phyloP scores from a whole-genome alignment of 2,329 filamentous ascomycete species.

The Pleomassaria siparia region DNA sequence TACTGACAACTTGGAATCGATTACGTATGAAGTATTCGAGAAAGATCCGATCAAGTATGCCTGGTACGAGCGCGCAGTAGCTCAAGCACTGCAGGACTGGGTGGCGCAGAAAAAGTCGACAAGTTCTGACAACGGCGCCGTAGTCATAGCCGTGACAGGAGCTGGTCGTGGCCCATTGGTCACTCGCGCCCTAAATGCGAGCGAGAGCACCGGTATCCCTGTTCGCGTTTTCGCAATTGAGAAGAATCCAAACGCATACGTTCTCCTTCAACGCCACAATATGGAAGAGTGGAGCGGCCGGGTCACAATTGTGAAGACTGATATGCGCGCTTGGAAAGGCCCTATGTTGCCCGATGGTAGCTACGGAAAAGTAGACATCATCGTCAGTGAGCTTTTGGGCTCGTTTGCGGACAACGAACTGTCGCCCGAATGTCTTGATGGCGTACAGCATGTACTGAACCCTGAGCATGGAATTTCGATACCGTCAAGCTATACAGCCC shows the following conservation, averaged over 20 bases:
- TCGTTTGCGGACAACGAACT: conserved; percentile 98
- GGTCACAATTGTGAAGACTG: conserved; percentile 89
- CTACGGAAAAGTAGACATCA: conserved; percentile 77
- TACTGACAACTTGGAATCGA: conserved; percentile 93
- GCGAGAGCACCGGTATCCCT: conserved; percentile 70
- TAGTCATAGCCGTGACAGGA: conserved; percentile 89
- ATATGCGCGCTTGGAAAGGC: conserved; percentile 96
- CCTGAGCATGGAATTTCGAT: conserved; percentile 86
- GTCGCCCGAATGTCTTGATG: conserved; percentile 93
- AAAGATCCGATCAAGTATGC: conserved; percentile 98
- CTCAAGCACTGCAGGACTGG: conserved; percentile 81
- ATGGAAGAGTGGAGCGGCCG: conserved; percentile 72
- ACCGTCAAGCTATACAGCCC: conserved; percentile 88
- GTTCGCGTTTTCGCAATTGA: conserved; percentile 92
- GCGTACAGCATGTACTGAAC: conserved; percentile 87
- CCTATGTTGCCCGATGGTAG: conserved; percentile 60
- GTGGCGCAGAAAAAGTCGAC: conserved; percentile 69
- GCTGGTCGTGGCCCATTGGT: conserved; percentile 92
- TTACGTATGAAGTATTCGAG: conserved; percentile 98
- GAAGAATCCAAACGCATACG: conserved; percentile 97
- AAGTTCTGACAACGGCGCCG: conserved; percentile 67
- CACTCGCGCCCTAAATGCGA: conserved; percentile 80
- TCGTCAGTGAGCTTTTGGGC: conserved; percentile 90
- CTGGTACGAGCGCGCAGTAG: conserved; percentile 87
- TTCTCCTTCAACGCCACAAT: conserved; percentile 87